A percentile compares a stretch with the other conserved stretches of the same genome.
These are phyloP conservation scores for Leccinum subgranulosum DNA, from an alignment of 768 basidiomycete species.

Conservation along the genomic window DNA sequence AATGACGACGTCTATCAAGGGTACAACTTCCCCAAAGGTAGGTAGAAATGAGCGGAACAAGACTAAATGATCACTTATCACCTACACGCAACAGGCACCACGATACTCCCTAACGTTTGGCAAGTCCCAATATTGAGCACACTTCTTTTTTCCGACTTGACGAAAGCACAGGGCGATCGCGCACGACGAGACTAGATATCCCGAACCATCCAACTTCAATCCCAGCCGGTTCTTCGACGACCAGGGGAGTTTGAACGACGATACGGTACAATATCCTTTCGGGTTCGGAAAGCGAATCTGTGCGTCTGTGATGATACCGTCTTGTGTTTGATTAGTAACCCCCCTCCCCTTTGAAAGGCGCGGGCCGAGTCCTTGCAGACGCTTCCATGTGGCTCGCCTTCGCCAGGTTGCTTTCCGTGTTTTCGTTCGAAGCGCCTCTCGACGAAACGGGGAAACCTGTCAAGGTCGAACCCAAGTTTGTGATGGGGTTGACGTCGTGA, in stretches of 20 bases:
- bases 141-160: not conserved
- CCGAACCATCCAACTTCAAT: not conserved
- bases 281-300: slow-evolving; percentile 4
- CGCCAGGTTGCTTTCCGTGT: slow-evolving; percentile 2
- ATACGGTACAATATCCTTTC: slow-evolving; percentile 3
- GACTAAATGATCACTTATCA: not conserved
- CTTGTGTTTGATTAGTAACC: not conserved
- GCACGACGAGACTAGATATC: slow-evolving; percentile 7
- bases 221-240: slow-evolving; percentile 9
- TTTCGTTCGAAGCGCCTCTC: slow-evolving; percentile 7
- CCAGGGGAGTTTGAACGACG: slow-evolving; percentile 5
- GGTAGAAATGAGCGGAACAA: not conserved
- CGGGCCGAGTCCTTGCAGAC: slow-evolving; percentile 1
- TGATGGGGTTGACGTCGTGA: slow-evolving; percentile 3
- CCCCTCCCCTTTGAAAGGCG: slow-evolving; percentile 1
- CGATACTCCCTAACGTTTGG: slow-evolving; percentile 9
- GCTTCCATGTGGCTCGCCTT: slow-evolving; percentile 1
- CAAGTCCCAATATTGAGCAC: not conserved
- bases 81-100: not conserved
- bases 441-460: not conserved
- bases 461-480: slow-evolving; percentile 3
- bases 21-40: slow-evolving; percentile 10
- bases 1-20: slow-evolving; percentile 9
- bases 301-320: not conserved
- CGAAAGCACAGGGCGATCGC: not conserved